Conservation (phyloP, 129 eudicot species). For the Silybum marianum region DNA sequence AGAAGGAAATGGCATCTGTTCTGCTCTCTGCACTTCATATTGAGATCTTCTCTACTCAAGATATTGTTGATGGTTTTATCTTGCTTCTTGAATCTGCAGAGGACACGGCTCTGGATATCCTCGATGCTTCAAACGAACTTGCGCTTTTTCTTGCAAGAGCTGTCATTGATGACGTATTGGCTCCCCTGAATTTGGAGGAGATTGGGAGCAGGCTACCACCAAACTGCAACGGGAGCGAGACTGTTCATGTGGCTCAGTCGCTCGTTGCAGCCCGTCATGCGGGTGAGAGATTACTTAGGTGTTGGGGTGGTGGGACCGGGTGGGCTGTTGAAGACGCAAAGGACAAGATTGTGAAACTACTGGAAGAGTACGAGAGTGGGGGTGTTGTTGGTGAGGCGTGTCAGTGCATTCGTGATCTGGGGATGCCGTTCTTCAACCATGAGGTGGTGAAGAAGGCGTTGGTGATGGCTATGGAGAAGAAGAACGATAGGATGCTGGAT, state of each 20-base stretch:
- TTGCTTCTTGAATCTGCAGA: constrained; percentile 86
- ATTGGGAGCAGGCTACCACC: constrained; percentile 55
- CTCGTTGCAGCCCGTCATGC: constrained; percentile 81
- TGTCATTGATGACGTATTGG: constrained; percentile 84
- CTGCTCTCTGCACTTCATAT: constrained; percentile 80
- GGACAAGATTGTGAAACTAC: constrained; percentile 81
- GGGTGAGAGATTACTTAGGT: constrained; percentile 89
- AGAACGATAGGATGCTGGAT: constrained; percentile 82
- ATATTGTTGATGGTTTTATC: constrained; percentile 77
- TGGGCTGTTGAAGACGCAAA: constrained; percentile 99
- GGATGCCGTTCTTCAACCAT: constrained; percentile 92
- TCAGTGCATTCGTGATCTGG: constrained; percentile 82
- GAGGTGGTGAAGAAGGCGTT: constrained; percentile 93
- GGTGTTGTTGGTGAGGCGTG: constrained; percentile 88
- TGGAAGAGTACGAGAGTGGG: constrained; percentile 81
- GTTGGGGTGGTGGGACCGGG: constrained; percentile 99
- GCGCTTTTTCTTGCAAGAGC: constrained; percentile 88
- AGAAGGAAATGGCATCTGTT: constrained; percentile 94
- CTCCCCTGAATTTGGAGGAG: constrained; percentile 80
- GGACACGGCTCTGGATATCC: constrained; percentile 84
- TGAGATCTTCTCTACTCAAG: constrained; percentile 83
- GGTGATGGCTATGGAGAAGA: constrained; percentile 98
- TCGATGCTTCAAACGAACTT: constrained; percentile 84
- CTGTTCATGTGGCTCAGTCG: constrained; percentile 66
- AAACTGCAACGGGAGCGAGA: constrained; percentile 74